A percentile compares a stretch with the other conserved stretches of the same genome.
Conservation (phyloP, 176 grass and related monocot genomes). For the Aegilops sharonensis region DNA sequence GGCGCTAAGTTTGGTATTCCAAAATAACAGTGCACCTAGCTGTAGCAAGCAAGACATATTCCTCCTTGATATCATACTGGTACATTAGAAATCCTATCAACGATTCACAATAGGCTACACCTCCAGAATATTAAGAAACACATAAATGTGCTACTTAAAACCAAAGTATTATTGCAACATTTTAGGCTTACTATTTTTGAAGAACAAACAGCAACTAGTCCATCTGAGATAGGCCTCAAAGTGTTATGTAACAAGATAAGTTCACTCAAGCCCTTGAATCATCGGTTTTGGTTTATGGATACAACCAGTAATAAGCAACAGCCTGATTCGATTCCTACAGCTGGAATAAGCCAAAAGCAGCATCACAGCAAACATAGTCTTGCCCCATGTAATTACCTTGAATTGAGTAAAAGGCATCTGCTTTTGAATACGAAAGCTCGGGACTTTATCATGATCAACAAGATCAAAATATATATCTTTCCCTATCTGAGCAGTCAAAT, state of each 20-base stretch:
- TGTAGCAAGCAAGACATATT: slow-evolving; percentile 13
- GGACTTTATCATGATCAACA: slow-evolving; percentile 96
- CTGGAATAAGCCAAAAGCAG: slow-evolving; percentile 4
- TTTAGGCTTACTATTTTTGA: slow-evolving; percentile 7
- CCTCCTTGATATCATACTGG: neutral
- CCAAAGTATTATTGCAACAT: neutral
- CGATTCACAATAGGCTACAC: neutral
- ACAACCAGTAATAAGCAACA: neutral
- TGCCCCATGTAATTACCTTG: slow-evolving; percentile 55
- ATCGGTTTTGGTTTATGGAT: neutral
- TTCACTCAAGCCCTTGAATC: slow-evolving; percentile 13
- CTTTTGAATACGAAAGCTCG: slow-evolving; percentile 96
- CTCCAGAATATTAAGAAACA: neutral
- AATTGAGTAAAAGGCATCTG: slow-evolving; percentile 81
- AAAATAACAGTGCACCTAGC: neutral
- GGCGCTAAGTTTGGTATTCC: neutral
- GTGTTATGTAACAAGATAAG: neutral
- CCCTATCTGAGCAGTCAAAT: slow-evolving; percentile 85
- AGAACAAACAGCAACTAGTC: neutral
- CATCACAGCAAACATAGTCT: slow-evolving; percentile 3
- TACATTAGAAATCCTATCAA: slow-evolving; percentile 22
- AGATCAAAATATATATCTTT: slow-evolving; percentile 98
- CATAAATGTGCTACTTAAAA: neutral
- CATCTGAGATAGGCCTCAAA: slow-evolving; percentile 11
- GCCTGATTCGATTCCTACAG: neutral